Evolutionary conservation across 441 rosid species (phyloP), one percentile per base, ranked within the genome.

Genomic region (Brassica hybrid): DNA sequence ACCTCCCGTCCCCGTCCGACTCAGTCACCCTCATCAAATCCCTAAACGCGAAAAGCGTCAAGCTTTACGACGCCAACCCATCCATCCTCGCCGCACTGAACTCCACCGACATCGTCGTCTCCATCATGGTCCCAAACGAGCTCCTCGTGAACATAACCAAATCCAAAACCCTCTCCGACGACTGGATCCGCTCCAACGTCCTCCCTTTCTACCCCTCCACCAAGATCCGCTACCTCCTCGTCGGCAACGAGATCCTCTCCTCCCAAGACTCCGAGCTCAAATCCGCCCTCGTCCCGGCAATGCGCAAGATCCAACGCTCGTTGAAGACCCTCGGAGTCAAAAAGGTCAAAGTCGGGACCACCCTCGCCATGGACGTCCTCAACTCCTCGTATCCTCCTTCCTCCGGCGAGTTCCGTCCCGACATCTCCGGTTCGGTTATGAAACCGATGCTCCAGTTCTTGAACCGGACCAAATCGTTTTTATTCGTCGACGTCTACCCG

Each of bases 11-110:
- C 3, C 93, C 94, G 9, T 2, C 82, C 10, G 69, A 79, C 18
- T 85, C 99, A 3, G 84, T 87, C 74, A 75, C 83, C 73, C 89
- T 91, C 17, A 84, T 90, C 71, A 80, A 85, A 81, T 86, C 88
- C 12, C 87, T 93, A 59, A 91, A 84, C 67, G 96, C 92, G 11
- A 76, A 82, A 63, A 84, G 90, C 0, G 91, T 95, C 76, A 95
- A 93, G 76, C 85, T 95, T 91, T 93, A 93, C 77, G 94, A 88
- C 67, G 94, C 97, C n/a, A 81, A 88, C 59, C 97, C 94, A 2
- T n/a, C 71, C 1, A 93, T 93, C 88, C 95, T 93, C 63, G 21
- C 73, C 25, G 83, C 98, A 10, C 83, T 91, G 10, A 69, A 71
- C 23, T 38, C 84, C 84, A 90, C 89, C 14, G 87, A 79, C 79